Evolutionary conservation across 1,284 basidiomycete genomes (phyloP).

Genomic region (Xerocomus nothofagi): DNA sequence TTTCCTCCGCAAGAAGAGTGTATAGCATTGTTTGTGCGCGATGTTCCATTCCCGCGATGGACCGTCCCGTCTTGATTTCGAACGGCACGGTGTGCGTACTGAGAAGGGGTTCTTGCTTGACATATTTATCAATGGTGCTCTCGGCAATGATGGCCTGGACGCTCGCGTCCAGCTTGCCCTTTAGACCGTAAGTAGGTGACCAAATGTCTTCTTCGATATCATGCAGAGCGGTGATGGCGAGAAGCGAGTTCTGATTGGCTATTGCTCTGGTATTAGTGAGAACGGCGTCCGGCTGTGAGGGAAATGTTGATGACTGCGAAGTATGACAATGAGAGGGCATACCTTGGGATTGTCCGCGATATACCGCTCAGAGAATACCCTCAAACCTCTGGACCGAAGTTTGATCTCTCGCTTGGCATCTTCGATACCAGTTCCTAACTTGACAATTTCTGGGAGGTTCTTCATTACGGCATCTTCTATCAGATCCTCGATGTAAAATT

Average conservation of each 20-base stretch:
- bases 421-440: constrained; percentile 58
- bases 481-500: constrained; percentile 51
- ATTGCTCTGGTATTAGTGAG: constrained; percentile 63
- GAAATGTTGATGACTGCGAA: not conserved
- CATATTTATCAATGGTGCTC: constrained; percentile 23
- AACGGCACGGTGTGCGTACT: constrained; percentile 66
- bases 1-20: constrained; percentile 87
- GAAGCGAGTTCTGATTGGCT: constrained; percentile 47
- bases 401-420: constrained; percentile 65
- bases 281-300: constrained; percentile 55
- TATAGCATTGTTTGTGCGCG: constrained; percentile 98
- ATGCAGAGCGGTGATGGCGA: constrained; percentile 74
- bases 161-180: constrained; percentile 94
- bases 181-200: constrained; percentile 93
- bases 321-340: constrained; percentile 6
- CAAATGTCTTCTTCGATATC: constrained; percentile 98
- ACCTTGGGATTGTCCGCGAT: constrained; percentile 64
- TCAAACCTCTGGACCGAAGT: constrained; percentile 61
- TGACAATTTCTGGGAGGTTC: constrained; percentile 60
- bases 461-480: constrained; percentile 56
- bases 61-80: constrained; percentile 94
- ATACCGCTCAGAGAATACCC: constrained; percentile 63
- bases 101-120: constrained; percentile 17
- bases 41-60: constrained; percentile 83
- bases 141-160: constrained; percentile 69